Percentiles rank a stretch among this genome's conserved stretches.
These are phyloP conservation scores for Isatis tinctoria DNA, from an alignment of 345 rosid genomes.

Conservation along the genomic window DNA sequence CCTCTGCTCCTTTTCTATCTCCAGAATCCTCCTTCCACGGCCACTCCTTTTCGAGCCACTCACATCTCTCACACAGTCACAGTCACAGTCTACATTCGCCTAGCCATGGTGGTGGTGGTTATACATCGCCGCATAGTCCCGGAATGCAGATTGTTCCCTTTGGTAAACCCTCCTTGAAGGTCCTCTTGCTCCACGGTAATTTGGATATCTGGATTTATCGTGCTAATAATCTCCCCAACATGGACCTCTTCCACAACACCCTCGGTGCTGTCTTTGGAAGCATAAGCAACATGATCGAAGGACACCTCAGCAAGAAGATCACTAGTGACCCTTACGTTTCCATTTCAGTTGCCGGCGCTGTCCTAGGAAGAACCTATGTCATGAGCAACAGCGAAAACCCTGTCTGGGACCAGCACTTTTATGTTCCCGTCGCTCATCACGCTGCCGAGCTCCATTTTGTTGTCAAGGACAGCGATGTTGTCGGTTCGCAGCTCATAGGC, in stretches of 20 bases:
- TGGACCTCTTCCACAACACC: conserved; percentile 86
- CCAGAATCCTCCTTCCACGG: conserved; percentile 37
- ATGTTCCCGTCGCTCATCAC: conserved; percentile 81
- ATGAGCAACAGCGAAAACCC: conserved; percentile 82
- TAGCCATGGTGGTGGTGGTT: conserved; percentile 15
- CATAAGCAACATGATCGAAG: conserved; percentile 45
- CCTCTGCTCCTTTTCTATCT: conserved; percentile 36
- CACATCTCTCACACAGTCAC: conserved; percentile 29
- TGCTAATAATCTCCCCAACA: conserved; percentile 84
- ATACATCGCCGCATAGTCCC: conserved; percentile 35
- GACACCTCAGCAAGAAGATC: conserved; percentile 44
- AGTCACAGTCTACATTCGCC: conserved; percentile 29
- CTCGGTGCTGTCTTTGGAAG: conserved; percentile 63
- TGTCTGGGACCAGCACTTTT: conserved; percentile 81
- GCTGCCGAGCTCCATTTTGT: conserved; percentile 84
- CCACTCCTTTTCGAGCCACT: conserved; percentile 42
- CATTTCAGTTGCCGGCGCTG: conserved; percentile 55
- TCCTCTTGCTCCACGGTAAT: conserved; percentile 84
- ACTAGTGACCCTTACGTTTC: conserved; percentile 97
- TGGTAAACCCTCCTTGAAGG: conserved; percentile 66
- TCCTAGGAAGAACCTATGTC: conserved; percentile 82
- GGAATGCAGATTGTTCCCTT: conserved; percentile 57
- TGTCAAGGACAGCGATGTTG: conserved; percentile 86
- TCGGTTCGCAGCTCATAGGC: conserved; percentile 85
- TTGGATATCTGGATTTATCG: conserved; percentile 68